Conservation (phyloP, 1,139 yeast species). For the Nakaseomyces bracarensis region DNA sequence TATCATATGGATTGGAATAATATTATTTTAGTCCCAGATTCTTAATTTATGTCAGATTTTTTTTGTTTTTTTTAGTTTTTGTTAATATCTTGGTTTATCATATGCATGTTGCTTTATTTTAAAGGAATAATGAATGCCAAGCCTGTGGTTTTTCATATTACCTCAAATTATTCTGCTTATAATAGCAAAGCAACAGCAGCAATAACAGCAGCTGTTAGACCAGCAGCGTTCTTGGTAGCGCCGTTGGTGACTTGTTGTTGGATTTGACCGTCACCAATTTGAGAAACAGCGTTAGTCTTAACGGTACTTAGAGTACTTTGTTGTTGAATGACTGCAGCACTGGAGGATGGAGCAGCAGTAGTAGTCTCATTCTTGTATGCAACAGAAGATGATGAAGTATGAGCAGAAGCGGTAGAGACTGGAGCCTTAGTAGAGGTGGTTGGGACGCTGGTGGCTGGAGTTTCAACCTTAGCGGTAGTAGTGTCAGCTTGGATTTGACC, state of each 20-base stretch:
- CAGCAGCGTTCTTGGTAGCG: constrained; percentile 33
- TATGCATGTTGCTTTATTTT: background rate
- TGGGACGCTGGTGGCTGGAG: background rate
- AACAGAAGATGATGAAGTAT: background rate
- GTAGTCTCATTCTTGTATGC: too few relatives aligned
- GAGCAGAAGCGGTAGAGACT: constrained; percentile 1
- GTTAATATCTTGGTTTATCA: too few relatives aligned
- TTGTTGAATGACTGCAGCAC: constrained; percentile 3
- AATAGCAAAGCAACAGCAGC: constrained; percentile 6
- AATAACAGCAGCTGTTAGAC: constrained; percentile 11
- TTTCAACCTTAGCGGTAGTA: constrained; percentile 1
- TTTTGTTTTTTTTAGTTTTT: too few relatives aligned
- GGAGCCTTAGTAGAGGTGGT: background rate
- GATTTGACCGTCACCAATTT: constrained; percentile 44
- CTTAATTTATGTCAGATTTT: too few relatives aligned
- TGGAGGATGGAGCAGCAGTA: constrained; percentile 5
- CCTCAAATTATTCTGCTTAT: background rate
- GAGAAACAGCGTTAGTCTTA: constrained; percentile 36
- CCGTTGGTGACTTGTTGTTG: constrained; percentile 12
- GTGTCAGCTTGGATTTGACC: constrained; percentile 8
- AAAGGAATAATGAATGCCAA: background rate
- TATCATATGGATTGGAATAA: background rate
- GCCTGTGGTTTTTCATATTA: background rate
- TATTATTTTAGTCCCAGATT: too few relatives aligned
- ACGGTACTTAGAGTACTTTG: constrained; percentile 13